Percentiles rank a stretch among this genome's conserved stretches.
phyloP scores from a whole-genome alignment of 371 early-diverging fungal species.

The Rhizopus arrhizus region DNA sequence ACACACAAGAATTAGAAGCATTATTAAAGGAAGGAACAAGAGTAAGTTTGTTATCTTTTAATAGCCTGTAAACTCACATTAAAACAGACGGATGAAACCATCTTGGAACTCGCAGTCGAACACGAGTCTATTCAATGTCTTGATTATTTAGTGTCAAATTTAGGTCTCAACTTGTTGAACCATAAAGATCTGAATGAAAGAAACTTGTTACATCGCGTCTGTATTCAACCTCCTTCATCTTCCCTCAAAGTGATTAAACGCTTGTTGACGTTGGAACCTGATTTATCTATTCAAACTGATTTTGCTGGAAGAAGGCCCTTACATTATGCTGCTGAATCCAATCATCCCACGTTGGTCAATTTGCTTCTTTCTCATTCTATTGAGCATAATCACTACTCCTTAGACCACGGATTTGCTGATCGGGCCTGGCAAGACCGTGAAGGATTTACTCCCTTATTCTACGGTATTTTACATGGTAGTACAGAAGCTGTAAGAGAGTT shows the following conservation, averaged over 20 bases:
- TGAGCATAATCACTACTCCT: constrained; percentile 41
- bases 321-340: constrained; percentile 71
- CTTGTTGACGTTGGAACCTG: constrained; percentile 27
- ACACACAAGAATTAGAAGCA: constrained; percentile 10
- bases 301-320: constrained; percentile 68
- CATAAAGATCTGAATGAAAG: constrained; percentile 66
- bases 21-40: constrained; percentile 24
- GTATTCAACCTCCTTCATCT: constrained; percentile 44
- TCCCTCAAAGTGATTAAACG: constrained; percentile 16
- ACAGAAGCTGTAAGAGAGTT: constrained; percentile 54
- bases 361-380: constrained; percentile 54
- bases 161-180: constrained; percentile 40
- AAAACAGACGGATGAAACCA: constrained; percentile 46
- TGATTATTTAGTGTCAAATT: constrained; percentile 41
- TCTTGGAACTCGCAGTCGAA: constrained; percentile 60
- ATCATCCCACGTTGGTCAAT: constrained; percentile 46
- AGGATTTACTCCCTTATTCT: constrained; percentile 71
- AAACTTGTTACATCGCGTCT: constrained; percentile 63
- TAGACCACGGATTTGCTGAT: constrained; percentile 42
- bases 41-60: constrained; percentile 9
- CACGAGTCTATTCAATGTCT: constrained; percentile 52
- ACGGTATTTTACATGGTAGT: constrained; percentile 67
- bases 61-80: no score
- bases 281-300: constrained; percentile 44
- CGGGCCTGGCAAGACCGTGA: constrained; percentile 66